phyloP scores from a whole-genome alignment of 2,329 filamentous ascomycete species.

The Chaetomiaceae sp. region DNA sequence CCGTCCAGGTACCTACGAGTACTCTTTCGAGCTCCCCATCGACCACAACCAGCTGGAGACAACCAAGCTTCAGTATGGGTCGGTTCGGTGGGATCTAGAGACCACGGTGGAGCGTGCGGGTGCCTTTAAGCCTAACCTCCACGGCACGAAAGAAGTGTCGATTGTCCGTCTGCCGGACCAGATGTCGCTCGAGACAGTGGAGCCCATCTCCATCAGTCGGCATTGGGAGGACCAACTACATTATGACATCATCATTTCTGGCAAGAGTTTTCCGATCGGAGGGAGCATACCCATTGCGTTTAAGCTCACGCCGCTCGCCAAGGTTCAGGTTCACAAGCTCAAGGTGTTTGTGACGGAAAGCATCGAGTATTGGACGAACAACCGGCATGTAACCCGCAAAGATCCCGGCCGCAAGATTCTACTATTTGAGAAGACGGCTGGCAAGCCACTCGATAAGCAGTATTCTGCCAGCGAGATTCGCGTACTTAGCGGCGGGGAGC shows the following conservation, averaged over 20 bases:
- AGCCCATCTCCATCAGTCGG: slow-evolving; percentile 88
- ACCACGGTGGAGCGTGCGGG: slow-evolving; percentile 80
- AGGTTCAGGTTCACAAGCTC: slow-evolving; percentile 88
- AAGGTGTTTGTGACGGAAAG: slow-evolving; percentile 90
- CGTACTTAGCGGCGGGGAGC: slow-evolving; percentile 74
- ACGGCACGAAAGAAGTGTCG: slow-evolving; percentile 75
- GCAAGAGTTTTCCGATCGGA: slow-evolving; percentile 89
- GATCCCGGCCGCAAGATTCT: slow-evolving; percentile 80
- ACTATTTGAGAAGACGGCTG: slow-evolving; percentile 82
- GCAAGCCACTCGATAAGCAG: slow-evolving; percentile 66
- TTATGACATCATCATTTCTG: slow-evolving; percentile 94
- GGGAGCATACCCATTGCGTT: slow-evolving; percentile 88
- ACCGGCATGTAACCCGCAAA: slow-evolving; percentile 78
- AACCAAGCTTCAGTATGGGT: slow-evolving; percentile 80
- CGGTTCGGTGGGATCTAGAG: slow-evolving; percentile 83
- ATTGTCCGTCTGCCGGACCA: slow-evolving; percentile 84
- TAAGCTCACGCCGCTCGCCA: slow-evolving; percentile 86
- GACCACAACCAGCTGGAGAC: slow-evolving; percentile 87
- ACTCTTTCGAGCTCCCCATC: slow-evolving; percentile 80
- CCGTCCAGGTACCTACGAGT: slow-evolving; percentile 63
- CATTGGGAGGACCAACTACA: slow-evolving; percentile 95
- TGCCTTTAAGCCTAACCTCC: slow-evolving; percentile 82
- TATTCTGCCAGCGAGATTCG: slow-evolving; percentile 73
- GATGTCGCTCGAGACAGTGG: slow-evolving; percentile 81
- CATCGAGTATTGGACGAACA: slow-evolving; percentile 83